phyloP scores from a whole-genome alignment of 306 rosid genomes.

The Trichosanthes truncata region DNA sequence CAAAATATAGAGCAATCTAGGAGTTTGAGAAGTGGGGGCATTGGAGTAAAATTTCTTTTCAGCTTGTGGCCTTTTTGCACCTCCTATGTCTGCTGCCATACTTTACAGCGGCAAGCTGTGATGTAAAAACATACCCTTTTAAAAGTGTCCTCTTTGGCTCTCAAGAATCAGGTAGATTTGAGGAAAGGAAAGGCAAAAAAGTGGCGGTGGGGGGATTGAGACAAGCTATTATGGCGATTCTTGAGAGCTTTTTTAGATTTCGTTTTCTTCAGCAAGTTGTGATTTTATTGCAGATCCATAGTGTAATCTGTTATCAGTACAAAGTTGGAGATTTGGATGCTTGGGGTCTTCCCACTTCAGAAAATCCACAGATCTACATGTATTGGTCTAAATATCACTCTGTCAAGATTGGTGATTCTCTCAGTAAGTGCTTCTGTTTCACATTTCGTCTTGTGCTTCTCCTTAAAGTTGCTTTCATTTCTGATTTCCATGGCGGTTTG shows the following conservation, averaged over 20 bases:
- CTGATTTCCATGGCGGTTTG: not conserved
- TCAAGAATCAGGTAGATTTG: constrained; percentile 4
- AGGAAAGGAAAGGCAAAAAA: not conserved
- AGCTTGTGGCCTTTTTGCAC: not conserved
- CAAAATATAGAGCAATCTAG: not conserved
- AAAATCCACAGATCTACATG: constrained; percentile 53
- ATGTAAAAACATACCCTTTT: not conserved
- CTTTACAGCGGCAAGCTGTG: constrained; percentile 1
- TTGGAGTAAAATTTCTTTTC: not conserved
- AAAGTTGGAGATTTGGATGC: constrained; percentile 89
- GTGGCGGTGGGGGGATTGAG: constrained; percentile 1
- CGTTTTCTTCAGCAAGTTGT: constrained; percentile 20
- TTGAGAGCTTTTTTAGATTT: not conserved
- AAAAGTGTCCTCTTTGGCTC: not conserved
- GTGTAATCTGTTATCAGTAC: constrained; percentile 44
- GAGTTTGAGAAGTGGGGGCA: constrained; percentile 5
- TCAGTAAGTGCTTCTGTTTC: constrained; percentile 43
- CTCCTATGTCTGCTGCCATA: not conserved
- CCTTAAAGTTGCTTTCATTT: not conserved
- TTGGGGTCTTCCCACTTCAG: constrained; percentile 73
- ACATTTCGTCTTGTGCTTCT: not conserved
- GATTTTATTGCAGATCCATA: constrained; percentile 23
- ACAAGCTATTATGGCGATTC: not conserved
- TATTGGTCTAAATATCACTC: constrained; percentile 65
- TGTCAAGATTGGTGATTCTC: constrained; percentile 70